Conservation (phyloP, 176 grass and related monocot genomes). For the Chrysopogon serrulatus region DNA sequence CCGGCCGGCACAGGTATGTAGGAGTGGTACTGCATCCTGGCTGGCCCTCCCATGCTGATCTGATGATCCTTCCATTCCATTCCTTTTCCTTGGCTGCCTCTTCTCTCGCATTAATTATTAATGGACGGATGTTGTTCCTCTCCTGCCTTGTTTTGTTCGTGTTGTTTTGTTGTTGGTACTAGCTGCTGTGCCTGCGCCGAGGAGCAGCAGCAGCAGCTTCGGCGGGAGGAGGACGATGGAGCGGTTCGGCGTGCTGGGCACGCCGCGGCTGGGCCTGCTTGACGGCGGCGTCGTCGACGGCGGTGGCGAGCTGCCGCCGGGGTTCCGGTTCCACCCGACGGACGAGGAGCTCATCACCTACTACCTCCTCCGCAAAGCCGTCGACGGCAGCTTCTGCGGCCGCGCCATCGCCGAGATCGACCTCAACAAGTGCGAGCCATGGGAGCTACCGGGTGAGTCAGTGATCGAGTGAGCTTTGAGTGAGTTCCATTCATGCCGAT, state of each 20-base stretch:
- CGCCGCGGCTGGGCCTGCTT: constrained; percentile 16
- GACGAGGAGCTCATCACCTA: constrained; percentile 92
- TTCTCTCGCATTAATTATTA: constrained; percentile 14
- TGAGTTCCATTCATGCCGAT: too few species aligned
- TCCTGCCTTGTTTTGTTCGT: neutral
- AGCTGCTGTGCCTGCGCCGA: neutral
- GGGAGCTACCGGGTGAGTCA: constrained; percentile 64
- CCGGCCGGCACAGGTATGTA: too few species aligned
- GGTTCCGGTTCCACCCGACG: constrained; percentile 98
- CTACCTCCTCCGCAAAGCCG: constrained; percentile 79
- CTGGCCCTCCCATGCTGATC: too few species aligned
- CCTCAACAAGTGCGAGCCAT: constrained; percentile 86
- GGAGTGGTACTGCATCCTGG: neutral
- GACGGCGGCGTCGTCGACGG: neutral
- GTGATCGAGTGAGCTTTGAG: too few species aligned
- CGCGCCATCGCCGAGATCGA: constrained; percentile 62
- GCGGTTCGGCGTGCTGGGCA: constrained; percentile 13
- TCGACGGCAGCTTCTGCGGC: constrained; percentile 58
- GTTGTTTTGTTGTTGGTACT: too few species aligned
- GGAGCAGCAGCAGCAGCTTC: too few species aligned
- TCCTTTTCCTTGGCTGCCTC: constrained; percentile 1
- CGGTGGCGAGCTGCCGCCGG: constrained; percentile 57
- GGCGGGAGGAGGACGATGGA: constrained; percentile 2
- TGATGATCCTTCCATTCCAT: constrained; percentile 41
- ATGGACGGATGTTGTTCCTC: neutral